Base-by-base conservation (phyloP, 257 asterid species). In the Scutellaria minor region DNA sequence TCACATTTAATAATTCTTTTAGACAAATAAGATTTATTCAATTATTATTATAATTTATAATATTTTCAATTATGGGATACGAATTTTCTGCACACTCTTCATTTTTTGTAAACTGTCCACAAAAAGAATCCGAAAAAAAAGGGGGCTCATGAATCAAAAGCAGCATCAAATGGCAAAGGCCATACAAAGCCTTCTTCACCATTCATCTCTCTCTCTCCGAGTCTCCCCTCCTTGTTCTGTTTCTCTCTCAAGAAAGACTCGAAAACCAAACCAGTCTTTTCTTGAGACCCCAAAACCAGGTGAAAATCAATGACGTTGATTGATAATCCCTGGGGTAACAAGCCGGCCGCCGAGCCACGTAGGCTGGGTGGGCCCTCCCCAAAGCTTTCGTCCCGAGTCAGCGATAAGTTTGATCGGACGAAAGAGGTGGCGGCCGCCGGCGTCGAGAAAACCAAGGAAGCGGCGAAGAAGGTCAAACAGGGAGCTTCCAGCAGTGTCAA, bases 401-500 rank as follows among this genome's bases (percentile, higher is more conserved):
- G 78, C 61, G 63, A 60, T 37, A 69, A 65, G 56, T 65, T 81
- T 53, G 80, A 74, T 48, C 79, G 72, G 50, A 73, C 81, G 0
- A 79, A 75, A 75, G 83, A 55, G 69, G 70, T 9, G 0, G 74
- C 74, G 0, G 63, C 79, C 9, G 64, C 56, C 15, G 9, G 67
- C 51, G 5, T 62, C 22, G 82, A 69, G 75, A 79, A 79, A 46
- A 70, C 83, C 1, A 79, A 79, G 76, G 78, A 40, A 50, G 81
- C 77, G 2, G 85, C 75, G 59, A 77, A 70, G 69, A 81, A 81
- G 70, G 80, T 81, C 54, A 81, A 81, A 58, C 42, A 51, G 6
- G 85, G 84, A 24, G 84, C 84, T 41, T 72, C 84, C 68, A 50
- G 72, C 52, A 9, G 85, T 15, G 85, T 81, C 15, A 47, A 70